Evolutionary conservation across 352 stramenopile genomes (phyloP), one percentile per base, ranked within the genome.

Genomic region (Globisporangium spinosum): DNA sequence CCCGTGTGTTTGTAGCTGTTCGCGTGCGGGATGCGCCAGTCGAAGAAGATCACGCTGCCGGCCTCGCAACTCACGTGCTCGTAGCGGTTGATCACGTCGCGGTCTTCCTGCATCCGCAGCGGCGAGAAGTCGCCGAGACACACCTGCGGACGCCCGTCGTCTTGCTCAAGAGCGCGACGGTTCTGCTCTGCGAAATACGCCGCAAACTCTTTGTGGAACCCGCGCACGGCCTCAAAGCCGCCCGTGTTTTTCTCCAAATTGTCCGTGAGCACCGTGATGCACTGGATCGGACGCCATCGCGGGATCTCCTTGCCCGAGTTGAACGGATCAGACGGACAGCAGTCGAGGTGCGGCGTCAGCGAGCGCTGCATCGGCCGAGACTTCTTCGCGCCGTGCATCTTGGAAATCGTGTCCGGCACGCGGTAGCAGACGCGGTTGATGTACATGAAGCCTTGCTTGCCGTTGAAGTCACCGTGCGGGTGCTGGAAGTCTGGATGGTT

Each of bases 101-200:
- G 76, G 58, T 97, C 90, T 70, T 95, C 89, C 45, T 88, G 76
- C 80, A 94, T 90, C 2, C 89, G 89, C 53, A 97, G 67, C 9
- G 90, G 85, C 4, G 89, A 94, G 63, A 97, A 97, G 62, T 97
- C 87, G 0, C 90, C 90, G 3, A 97, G 76, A 74, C 89, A 97
- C 32, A 95, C 87, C 17, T 88, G 80, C 3, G 85, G 80, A 35
- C 81, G 83, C 27, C 10, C 69, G 58, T 58, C 65, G 8, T 69
- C 57, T 2, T 71, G 32, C 13, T 76, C 67, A 5, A 64, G 56
- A 2, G 65, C 62, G 3, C 34, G 43, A 47, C 73, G 62, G n/a
- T 58, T 38, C 13, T 77, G 67, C 0, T 71, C 67, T 0, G 69
- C 58, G 20, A 82, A 90, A 58, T 95, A 97, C 20, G 65, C 51